phyloP scores from a whole-genome alignment of 2,329 filamentous ascomycete genomes.

The Stagonosporopsis tanaceti region DNA sequence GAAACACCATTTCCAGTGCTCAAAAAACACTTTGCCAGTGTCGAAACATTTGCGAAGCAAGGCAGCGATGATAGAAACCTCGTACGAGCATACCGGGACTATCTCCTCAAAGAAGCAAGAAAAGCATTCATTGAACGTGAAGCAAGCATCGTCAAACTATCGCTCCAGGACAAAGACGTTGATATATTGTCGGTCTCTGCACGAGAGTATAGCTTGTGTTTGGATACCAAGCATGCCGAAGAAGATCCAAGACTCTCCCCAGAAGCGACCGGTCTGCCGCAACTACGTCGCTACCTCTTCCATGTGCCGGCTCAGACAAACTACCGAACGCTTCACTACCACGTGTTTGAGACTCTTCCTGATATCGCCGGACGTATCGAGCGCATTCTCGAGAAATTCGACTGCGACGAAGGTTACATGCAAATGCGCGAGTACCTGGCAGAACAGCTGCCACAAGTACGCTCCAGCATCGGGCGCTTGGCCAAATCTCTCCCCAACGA shows the following conservation, averaged over 20 bases:
- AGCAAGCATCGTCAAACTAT: background rate
- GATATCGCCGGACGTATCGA: background rate
- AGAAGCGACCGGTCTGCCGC: conserved; percentile 6
- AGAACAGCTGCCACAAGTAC: background rate
- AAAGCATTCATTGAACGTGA: conserved; percentile 13
- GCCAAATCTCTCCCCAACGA: background rate
- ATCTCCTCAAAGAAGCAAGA: conserved; percentile 4
- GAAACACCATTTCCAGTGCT: background rate
- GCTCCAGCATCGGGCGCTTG: background rate
- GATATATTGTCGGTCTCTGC: conserved; percentile 14
- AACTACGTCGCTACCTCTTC: conserved; percentile 14
- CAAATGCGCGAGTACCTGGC: conserved; percentile 13
- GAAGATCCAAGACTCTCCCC: background rate
- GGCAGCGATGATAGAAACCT: background rate
- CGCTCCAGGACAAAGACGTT: conserved; percentile 5
- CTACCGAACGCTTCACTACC: conserved; percentile 8
- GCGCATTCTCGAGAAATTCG: conserved; percentile 8
- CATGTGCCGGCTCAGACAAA: conserved; percentile 15
- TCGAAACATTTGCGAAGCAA: background rate
- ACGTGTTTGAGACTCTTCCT: conserved; percentile 16
- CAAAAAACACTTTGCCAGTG: background rate
- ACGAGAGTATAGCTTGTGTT: conserved; percentile 4
- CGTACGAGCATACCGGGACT: background rate
- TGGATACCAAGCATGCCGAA: background rate
- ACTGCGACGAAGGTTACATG: conserved; percentile 13